A percentile compares a stretch with the other conserved stretches of the same genome.
phyloP scores from a whole-genome alignment of 768 basidiomycete genomes.

The Royoungia palumana region DNA sequence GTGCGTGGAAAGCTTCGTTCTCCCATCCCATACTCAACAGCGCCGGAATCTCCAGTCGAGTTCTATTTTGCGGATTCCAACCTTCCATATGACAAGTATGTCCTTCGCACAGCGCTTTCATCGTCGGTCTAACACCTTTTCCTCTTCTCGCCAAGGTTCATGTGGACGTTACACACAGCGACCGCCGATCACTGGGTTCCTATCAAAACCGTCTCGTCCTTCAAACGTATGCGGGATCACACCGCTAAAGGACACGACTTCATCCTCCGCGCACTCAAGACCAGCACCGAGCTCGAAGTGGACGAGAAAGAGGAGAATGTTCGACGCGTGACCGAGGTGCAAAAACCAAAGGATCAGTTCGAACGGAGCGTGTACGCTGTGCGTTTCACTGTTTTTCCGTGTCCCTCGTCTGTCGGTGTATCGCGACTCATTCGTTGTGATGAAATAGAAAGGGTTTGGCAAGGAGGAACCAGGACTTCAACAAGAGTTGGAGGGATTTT shows the following conservation, averaged over 20 bases:
- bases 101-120: not conserved
- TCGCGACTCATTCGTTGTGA: not conserved
- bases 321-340: slow-evolving; percentile 68
- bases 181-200: slow-evolving; percentile 88
- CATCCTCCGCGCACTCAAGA: slow-evolving; percentile 63
- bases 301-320: slow-evolving; percentile 72
- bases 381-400: slow-evolving; percentile 35
- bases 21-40: not conserved
- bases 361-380: slow-evolving; percentile 89
- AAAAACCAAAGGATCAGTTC: slow-evolving; percentile 75
- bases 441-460: slow-evolving; percentile 80
- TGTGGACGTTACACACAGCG: slow-evolving; percentile 88
- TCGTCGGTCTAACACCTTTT: not conserved
- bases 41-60: slow-evolving; percentile 55
- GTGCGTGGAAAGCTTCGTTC: slow-evolving; percentile 32
- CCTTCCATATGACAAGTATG: slow-evolving; percentile 84
- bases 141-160: slow-evolving; percentile 55
- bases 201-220: slow-evolving; percentile 80
- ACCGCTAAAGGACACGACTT: slow-evolving; percentile 57
- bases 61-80: slow-evolving; percentile 98
- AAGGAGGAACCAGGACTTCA: slow-evolving; percentile 64
- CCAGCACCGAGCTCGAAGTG: slow-evolving; percentile 61
- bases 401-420: not conserved
- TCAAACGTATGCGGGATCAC: slow-evolving; percentile 91
- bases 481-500: slow-evolving; percentile 73